Percentiles rank a stretch among this genome's conserved stretches.
Evolutionary conservation across 2,329 filamentous ascomycete species (phyloP).

Genomic region (Colletotrichum cuscutae): DNA sequence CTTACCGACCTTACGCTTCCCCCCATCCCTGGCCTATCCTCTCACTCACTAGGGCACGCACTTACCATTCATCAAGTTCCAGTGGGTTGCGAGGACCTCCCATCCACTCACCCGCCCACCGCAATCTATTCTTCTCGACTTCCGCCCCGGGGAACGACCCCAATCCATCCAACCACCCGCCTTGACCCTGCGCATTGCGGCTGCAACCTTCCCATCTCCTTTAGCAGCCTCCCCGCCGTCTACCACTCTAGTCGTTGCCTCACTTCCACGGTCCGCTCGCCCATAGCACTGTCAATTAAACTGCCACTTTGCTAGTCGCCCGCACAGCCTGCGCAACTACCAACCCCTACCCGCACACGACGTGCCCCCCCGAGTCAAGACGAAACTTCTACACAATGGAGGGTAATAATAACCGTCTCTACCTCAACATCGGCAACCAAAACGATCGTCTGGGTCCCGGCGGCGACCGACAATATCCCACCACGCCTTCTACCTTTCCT

Average conservation of each 20-base stretch:
- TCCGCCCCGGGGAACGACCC: conserved; percentile 18
- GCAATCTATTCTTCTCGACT: conserved; percentile 31
- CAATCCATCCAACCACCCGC: conserved; percentile 30
- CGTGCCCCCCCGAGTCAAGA: conserved; percentile 21
- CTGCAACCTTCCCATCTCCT: conserved; percentile 24
- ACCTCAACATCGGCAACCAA: conserved; percentile 74
- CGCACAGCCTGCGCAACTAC: conserved; percentile 13
- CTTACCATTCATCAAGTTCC: conserved; percentile 21
- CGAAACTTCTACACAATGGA: conserved; percentile 55
- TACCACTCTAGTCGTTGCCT: conserved; percentile 9
- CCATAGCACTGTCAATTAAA: conserved; percentile 19
- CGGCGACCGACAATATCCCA: conserved; percentile 79
- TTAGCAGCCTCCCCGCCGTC: conserved; percentile 24
- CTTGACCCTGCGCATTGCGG: conserved; percentile 32
- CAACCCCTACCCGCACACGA: conserved; percentile 18
- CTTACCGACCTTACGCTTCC: neutral
- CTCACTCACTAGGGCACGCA: conserved; percentile 14
- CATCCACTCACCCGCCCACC: conserved; percentile 29
- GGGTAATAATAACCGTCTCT: conserved; percentile 69
- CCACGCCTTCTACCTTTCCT: conserved; percentile 95
- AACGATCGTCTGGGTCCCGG: conserved; percentile 70
- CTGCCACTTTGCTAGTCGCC: conserved; percentile 28
- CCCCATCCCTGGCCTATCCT: neutral
- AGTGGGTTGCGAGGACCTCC: conserved; percentile 21
- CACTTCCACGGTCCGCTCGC: conserved; percentile 5